A percentile compares a stretch with the other conserved stretches of the same genome.
Evolutionary conservation across 805 yeast genomes (phyloP).

Genomic region (Teunomyces barrocoloradensis): DNA sequence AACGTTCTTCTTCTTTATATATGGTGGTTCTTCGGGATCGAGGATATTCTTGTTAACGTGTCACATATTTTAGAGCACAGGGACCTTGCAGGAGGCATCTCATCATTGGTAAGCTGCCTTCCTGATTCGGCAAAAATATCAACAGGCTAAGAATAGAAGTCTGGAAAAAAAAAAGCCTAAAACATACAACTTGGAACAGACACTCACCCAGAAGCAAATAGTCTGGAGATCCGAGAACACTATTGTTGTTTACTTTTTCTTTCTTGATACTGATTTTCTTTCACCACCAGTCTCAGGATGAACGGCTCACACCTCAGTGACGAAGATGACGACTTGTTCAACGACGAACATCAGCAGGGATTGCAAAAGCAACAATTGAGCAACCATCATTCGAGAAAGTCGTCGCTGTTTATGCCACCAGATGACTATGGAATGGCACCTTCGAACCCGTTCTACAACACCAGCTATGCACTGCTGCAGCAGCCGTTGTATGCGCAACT

Average conservation of each 20-base stretch:
- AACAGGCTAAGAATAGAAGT: constrained; percentile 8
- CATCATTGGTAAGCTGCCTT: background rate
- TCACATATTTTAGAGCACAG: no score
- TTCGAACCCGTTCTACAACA: constrained; percentile 8
- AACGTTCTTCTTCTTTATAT: no score
- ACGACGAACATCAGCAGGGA: constrained; percentile 1
- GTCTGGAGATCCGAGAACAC: background rate
- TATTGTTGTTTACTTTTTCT: background rate
- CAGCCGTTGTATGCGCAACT: constrained; percentile 9
- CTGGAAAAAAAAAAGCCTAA: background rate
- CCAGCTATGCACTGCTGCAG: constrained; percentile 3
- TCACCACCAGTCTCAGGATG: background rate
- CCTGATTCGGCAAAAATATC: constrained; percentile 7
- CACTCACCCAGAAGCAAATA: background rate
- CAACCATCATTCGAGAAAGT: constrained; percentile 7
- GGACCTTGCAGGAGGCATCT: no score
- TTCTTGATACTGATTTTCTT: background rate
- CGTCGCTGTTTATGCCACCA: constrained; percentile 8
- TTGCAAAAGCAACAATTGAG: background rate
- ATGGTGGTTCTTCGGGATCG: no score
- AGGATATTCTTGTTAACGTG: no score
- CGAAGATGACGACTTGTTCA: constrained; percentile 13
- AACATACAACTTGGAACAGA: background rate
- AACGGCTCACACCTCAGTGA: background rate
- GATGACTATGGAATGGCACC: constrained; percentile 3